Percentiles rank a stretch among this genome's conserved stretches.
These are phyloP conservation scores for Babesia caballi DNA, from an alignment of 169 alveolate species.

Conservation along the genomic window DNA sequence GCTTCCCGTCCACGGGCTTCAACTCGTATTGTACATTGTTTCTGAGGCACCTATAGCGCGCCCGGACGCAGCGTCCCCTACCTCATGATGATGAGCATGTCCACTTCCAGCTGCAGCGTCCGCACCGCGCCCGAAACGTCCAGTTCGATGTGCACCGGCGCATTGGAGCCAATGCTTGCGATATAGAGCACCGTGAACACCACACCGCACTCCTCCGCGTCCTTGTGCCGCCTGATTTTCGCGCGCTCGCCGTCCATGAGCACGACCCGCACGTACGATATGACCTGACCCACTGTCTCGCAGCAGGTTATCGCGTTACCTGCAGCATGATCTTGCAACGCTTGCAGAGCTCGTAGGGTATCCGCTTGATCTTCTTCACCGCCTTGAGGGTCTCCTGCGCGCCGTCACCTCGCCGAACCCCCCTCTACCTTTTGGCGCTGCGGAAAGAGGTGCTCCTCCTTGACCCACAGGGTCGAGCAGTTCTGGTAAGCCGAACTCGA, in stretches of 20 bases:
- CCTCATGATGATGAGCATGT: conserved; percentile 39
- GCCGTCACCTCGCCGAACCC: neutral
- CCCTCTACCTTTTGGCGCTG: conserved; percentile 43
- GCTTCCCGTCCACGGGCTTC: conserved; percentile 9
- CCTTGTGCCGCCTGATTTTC: conserved; percentile 23
- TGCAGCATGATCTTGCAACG: conserved; percentile 53
- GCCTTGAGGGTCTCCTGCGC: conserved; percentile 20
- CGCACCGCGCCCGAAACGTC: neutral
- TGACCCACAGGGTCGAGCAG: conserved; percentile 55
- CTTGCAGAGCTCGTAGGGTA: conserved; percentile 55
- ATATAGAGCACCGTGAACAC: conserved; percentile 38
- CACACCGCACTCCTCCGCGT: conserved; percentile 28
- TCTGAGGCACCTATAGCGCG: conserved; percentile 18
- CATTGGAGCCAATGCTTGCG: conserved; percentile 1
- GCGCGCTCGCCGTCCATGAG: conserved; percentile 23
- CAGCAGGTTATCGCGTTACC: neutral
- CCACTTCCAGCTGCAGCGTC: conserved; percentile 2
- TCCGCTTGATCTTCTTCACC: conserved; percentile 20
- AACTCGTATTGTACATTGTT: conserved; percentile 32
- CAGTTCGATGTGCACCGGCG: neutral
- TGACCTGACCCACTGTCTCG: neutral
- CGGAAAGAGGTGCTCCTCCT: conserved; percentile 37
- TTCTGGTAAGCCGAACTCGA: conserved; percentile 2
- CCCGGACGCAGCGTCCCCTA: too few species aligned
- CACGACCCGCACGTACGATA: conserved; percentile 42